Evolutionary conservation across 805 yeast genomes (phyloP).

Genomic region (Blastobotrys chiropterorum): DNA sequence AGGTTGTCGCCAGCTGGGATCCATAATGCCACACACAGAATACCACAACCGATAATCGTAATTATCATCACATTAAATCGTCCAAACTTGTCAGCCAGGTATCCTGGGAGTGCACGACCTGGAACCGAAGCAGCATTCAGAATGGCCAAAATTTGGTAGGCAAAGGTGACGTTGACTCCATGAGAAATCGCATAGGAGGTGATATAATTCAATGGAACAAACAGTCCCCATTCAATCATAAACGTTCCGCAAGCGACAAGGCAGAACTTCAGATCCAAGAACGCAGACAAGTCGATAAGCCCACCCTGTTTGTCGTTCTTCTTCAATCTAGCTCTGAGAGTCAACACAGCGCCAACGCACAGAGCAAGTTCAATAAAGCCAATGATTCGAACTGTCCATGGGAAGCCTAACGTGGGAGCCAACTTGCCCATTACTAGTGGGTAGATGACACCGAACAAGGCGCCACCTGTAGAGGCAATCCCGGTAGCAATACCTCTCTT

Average conservation of each 20-base stretch:
- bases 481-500: slow-evolving; percentile 59
- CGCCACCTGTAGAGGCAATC: slow-evolving; percentile 58
- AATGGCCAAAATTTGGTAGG: slow-evolving; percentile 40
- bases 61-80: slow-evolving; percentile 49
- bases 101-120: slow-evolving; percentile 53
- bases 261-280: slow-evolving; percentile 25
- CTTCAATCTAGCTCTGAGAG: slow-evolving; percentile 35
- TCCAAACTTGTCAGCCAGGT: slow-evolving; percentile 49
- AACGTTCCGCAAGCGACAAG: slow-evolving; percentile 28
- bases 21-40: slow-evolving; percentile 54
- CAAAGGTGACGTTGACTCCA: slow-evolving; percentile 16
- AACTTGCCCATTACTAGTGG: slow-evolving; percentile 47
- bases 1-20: slow-evolving; percentile 47
- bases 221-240: slow-evolving; percentile 45
- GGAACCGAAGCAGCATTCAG: slow-evolving; percentile 43
- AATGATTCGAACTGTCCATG: slow-evolving; percentile 53
- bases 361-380: slow-evolving; percentile 30
- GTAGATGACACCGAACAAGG: slow-evolving; percentile 57
- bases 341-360: slow-evolving; percentile 28
- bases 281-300: slow-evolving; percentile 26
- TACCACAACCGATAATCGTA: slow-evolving; percentile 39
- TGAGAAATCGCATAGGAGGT: slow-evolving; percentile 44
- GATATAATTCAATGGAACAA: slow-evolving; percentile 48
- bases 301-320: slow-evolving; percentile 19
- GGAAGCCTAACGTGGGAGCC: slow-evolving; percentile 46